A percentile compares a stretch with the other conserved stretches of the same genome.
phyloP scores from a whole-genome alignment of 139 green algal genomes.

The Monoraphidium neglectum region DNA sequence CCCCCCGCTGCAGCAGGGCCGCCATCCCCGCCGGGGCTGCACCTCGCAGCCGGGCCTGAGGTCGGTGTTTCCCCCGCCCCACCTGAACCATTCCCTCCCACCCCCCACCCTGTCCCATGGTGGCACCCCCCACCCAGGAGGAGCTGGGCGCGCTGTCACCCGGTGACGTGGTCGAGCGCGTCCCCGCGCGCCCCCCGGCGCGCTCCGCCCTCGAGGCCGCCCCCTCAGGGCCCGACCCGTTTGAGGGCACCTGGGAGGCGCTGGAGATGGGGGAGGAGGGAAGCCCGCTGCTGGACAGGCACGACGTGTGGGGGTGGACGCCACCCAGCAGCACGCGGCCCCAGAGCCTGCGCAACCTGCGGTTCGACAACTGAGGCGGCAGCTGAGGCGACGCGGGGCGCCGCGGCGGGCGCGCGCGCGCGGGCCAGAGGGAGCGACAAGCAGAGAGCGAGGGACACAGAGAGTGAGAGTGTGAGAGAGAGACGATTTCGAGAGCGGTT shows the following conservation, averaged over 20 bases:
- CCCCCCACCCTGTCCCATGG: no score
- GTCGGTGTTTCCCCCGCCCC: no score
- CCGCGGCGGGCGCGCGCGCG: no score
- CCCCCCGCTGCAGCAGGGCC: no score
- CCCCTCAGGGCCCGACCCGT: slow-evolving; percentile 26
- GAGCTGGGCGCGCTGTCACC: slow-evolving; percentile 53
- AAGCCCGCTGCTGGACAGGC: slow-evolving; percentile 65
- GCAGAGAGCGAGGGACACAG: no score
- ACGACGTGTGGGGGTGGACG: slow-evolving; percentile 78
- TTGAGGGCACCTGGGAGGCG: slow-evolving; percentile 68
- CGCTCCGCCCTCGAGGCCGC: background rate
- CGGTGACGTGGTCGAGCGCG: slow-evolving; percentile 55
- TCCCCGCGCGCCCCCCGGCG: slow-evolving; percentile 37
- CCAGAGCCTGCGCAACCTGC: slow-evolving; percentile 14
- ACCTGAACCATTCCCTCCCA: no score
- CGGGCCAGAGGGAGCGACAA: no score
- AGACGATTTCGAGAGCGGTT: no score
- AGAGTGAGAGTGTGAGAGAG: no score
- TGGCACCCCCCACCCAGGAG: slow-evolving; percentile 45
- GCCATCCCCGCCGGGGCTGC: no score
- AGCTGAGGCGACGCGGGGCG: no score
- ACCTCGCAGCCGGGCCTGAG: no score
- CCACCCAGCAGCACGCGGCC: slow-evolving; percentile 18
- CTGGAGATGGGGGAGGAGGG: slow-evolving; percentile 55
- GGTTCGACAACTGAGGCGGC: slow-evolving; percentile 27